phyloP scores from a whole-genome alignment of 116 monocot genomes.

The Cymodocea nodosa region DNA sequence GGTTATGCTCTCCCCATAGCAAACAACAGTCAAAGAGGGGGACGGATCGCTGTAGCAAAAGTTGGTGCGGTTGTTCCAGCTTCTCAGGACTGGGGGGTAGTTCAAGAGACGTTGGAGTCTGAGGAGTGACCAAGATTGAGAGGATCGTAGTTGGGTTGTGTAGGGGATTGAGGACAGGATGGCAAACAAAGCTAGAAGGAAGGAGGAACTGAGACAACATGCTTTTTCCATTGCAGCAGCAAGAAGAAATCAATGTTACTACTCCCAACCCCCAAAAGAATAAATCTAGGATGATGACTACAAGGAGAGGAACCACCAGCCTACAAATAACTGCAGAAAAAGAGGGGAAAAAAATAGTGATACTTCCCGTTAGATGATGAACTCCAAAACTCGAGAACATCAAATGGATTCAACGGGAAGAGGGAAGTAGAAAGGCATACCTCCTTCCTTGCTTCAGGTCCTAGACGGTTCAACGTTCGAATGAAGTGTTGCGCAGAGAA shows the following conservation, averaged over 20 bases:
- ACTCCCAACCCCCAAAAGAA: too few species aligned
- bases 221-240: neutral
- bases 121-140: conserved; percentile 75
- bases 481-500: neutral
- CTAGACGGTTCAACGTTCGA: neutral
- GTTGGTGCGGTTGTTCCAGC: conserved; percentile 51
- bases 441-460: too few species aligned
- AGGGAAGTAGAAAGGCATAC: too few species aligned
- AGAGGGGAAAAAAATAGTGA: neutral
- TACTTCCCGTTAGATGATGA: neutral
- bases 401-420: neutral
- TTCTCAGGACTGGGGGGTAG: conserved; percentile 34
- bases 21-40: conserved; percentile 54
- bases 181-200: conserved; percentile 15
- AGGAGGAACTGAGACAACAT: neutral
- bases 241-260: neutral
- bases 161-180: conserved; percentile 20
- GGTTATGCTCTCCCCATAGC: conserved; percentile 76
- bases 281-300: neutral
- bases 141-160: conserved; percentile 46
- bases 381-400: too few species aligned
- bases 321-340: neutral
- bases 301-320: too few species aligned
- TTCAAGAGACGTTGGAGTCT: conserved; percentile 49
- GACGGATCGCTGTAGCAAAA: conserved; percentile 48